These are phyloP conservation scores for Oryza longistaminata DNA, from an alignment of 176 grass and related monocot genomes.

Conservation along the genomic window DNA sequence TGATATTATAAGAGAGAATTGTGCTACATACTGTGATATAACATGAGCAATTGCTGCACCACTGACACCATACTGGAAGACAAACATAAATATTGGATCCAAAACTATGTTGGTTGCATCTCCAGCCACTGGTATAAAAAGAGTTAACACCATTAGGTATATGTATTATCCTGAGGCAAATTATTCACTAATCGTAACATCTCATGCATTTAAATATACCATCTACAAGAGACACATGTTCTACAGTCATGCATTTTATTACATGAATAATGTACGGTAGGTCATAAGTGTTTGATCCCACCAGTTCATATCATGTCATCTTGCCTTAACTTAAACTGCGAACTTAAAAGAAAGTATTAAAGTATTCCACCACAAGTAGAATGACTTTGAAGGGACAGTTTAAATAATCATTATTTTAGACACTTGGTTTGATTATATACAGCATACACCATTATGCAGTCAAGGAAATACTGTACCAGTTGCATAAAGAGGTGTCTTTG, in stretches of 20 bases:
- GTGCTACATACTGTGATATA: conserved; percentile 86
- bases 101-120: conserved; percentile 83
- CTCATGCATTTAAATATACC: background rate
- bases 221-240: background rate
- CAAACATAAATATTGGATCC: conserved; percentile 94
- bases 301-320: background rate
- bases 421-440: background rate
- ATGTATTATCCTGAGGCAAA: background rate
- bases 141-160: background rate
- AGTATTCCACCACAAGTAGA: background rate
- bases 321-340: background rate
- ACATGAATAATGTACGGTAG: background rate
- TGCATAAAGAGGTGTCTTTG: conserved; percentile 92
- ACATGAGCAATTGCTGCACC: conserved; percentile 98
- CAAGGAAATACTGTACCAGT: conserved; percentile 55
- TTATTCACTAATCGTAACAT: background rate
- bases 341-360: conserved; percentile 6
- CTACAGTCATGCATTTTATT: background rate
- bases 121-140: conserved; percentile 60
- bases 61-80: conserved; percentile 75
- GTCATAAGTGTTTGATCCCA: background rate
- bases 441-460: background rate
- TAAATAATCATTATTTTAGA: background rate
- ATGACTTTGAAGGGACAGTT: background rate
- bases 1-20: conserved; percentile 16